These are phyloP conservation scores for Penicillium sp. DNA, from an alignment of 2,329 filamentous ascomycete genomes.

Conservation along the genomic window DNA sequence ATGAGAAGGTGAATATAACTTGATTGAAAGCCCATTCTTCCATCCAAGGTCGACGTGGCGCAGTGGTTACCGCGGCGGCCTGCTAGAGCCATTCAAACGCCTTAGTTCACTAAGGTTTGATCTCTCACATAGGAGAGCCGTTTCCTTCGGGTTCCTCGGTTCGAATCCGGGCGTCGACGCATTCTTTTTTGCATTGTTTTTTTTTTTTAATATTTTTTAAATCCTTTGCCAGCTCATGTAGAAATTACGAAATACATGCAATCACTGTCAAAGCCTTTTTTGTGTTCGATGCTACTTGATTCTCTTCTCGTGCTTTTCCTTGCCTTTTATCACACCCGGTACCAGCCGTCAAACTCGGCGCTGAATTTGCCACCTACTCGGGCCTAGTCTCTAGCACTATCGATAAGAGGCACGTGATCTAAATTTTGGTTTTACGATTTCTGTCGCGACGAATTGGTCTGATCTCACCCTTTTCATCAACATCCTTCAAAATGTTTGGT, in stretches of 20 bases:
- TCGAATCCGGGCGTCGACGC: not conserved
- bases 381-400: conserved; percentile 5
- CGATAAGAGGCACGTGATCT: conserved; percentile 24
- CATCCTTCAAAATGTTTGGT: conserved; percentile 35
- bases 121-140: not conserved
- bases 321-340: too few relatives aligned
- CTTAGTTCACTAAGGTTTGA: not conserved
- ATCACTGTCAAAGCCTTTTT: too few relatives aligned
- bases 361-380: not conserved
- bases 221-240: not conserved
- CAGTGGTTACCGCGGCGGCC: not conserved
- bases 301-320: too few relatives aligned
- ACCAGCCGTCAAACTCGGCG: not conserved
- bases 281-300: too few relatives aligned
- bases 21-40: not conserved
- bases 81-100: not conserved
- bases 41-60: not conserved
- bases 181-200: not conserved
- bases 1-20: fast-evolving
- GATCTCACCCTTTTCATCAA: conserved; percentile 7
- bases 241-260: too few relatives aligned
- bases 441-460: conserved; percentile 10
- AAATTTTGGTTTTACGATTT: conserved; percentile 24
- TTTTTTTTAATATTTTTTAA: too few relatives aligned
- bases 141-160: not conserved